Percentiles rank a stretch among this genome's conserved stretches.
phyloP scores from a whole-genome alignment of 1,284 basidiomycete genomes.

The Gymnopus androsaceus region DNA sequence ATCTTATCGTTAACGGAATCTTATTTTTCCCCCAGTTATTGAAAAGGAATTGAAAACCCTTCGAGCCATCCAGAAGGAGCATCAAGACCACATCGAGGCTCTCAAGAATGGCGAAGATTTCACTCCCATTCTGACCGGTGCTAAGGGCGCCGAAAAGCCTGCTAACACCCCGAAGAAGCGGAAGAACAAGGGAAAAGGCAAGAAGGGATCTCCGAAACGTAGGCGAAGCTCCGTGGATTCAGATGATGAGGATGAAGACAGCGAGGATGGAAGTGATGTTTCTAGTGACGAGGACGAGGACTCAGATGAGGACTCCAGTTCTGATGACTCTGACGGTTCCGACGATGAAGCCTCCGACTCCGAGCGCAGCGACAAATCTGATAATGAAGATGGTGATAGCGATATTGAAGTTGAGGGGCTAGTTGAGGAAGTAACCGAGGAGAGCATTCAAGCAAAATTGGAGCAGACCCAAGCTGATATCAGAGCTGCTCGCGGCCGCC shows the following conservation, averaged over 20 bases:
- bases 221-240: constrained; percentile 30
- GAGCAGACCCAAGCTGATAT: constrained; percentile 41
- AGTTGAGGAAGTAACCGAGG: constrained; percentile 44
- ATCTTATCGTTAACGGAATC: background rate
- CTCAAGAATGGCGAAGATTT: constrained; percentile 48
- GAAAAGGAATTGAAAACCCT: constrained; percentile 42
- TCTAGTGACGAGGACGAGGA: constrained; percentile 26
- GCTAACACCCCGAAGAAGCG: constrained; percentile 48
- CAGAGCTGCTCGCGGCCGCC: constrained; percentile 39
- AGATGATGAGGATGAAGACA: constrained; percentile 28
- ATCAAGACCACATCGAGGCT: constrained; percentile 49
- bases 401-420: constrained; percentile 24
- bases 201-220: constrained; percentile 47
- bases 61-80: constrained; percentile 41
- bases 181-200: constrained; percentile 44
- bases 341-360: constrained; percentile 23
- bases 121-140: constrained; percentile 39
- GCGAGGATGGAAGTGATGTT: constrained; percentile 28
- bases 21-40: constrained; percentile 31
- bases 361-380: constrained; percentile 26
- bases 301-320: constrained; percentile 26
- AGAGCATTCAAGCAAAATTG: constrained; percentile 47
- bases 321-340: constrained; percentile 25
- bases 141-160: constrained; percentile 23
- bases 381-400: constrained; percentile 25